phyloP scores from a whole-genome alignment of 2,329 filamentous ascomycete genomes.

The Colletotrichum chrysophilum region DNA sequence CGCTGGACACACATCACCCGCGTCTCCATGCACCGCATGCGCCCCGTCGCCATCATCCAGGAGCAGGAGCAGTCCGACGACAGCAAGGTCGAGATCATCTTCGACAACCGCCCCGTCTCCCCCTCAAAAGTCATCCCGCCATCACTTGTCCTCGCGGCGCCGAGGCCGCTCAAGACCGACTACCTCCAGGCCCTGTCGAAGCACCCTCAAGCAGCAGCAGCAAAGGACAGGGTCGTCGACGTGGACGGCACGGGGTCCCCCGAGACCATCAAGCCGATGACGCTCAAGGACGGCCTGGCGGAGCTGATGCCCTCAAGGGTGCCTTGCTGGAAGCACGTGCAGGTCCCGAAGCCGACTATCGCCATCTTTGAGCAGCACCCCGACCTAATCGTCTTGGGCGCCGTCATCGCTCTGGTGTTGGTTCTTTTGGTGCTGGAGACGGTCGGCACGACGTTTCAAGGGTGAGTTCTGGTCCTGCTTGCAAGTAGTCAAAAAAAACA shows the following conservation, averaged over 20 bases:
- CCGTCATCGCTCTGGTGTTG: constrained; percentile 7
- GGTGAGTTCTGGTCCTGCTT: not conserved
- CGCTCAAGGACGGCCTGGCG: constrained; percentile 1
- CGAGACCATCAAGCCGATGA: constrained; percentile 9
- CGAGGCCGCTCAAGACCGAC: constrained; percentile 13
- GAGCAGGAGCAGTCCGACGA: not conserved
- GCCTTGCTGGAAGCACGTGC: constrained; percentile 8
- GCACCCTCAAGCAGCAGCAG: not conserved
- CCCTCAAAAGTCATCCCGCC: constrained; percentile 4
- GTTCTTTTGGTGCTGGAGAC: constrained; percentile 13
- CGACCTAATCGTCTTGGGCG: constrained; percentile 17
- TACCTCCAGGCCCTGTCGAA: constrained; percentile 16
- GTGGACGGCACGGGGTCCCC: constrained; percentile 14
- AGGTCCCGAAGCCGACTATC: not conserved
- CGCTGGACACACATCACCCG: not conserved
- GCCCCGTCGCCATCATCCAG: not conserved
- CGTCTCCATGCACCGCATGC: not conserved
- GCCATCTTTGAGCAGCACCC: constrained; percentile 15
- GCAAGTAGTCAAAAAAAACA: no score
- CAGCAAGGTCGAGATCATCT: not conserved
- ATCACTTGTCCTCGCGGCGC: constrained; percentile 13
- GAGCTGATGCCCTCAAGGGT: not conserved
- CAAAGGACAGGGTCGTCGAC: constrained; percentile 17
- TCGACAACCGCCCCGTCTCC: constrained; percentile 17
- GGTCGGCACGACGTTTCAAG: constrained; percentile 14